Conservation (phyloP, 306 rosid genomes). For the Fragaria iinumae region DNA sequence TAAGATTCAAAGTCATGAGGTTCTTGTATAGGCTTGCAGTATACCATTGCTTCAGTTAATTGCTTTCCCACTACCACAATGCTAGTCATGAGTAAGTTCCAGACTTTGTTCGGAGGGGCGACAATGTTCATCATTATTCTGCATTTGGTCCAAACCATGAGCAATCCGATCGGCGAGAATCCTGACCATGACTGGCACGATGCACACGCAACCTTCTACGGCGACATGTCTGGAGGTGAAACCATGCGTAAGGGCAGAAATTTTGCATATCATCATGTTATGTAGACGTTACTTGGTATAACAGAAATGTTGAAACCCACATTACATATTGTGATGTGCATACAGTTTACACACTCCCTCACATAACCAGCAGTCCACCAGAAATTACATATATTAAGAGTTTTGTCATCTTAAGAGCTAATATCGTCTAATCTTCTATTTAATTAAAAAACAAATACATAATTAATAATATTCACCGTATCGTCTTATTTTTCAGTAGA, state of each 20-base stretch:
- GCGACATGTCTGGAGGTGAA: slow-evolving; percentile 46
- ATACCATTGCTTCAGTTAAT: too few species aligned
- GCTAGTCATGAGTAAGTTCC: neutral
- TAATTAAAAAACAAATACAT: too few species aligned
- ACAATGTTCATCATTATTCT: neutral
- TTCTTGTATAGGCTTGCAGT: neutral
- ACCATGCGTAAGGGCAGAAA: slow-evolving; percentile 47
- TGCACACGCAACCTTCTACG: slow-evolving; percentile 67
- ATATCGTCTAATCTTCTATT: too few species aligned
- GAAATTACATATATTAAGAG: too few species aligned
- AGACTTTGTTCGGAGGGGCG: neutral
- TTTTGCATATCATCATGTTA: neutral
- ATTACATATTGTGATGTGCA: too few species aligned
- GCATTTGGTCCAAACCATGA: neutral
- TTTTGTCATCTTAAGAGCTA: too few species aligned
- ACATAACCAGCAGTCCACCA: too few species aligned
- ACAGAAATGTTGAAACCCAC: neutral
- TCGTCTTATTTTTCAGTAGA: neutral
- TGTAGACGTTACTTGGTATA: too few species aligned
- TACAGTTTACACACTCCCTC: too few species aligned
- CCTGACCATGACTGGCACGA: slow-evolving; percentile 28
- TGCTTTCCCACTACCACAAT: neutral
- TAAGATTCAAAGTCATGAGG: neutral
- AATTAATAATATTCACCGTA: too few species aligned
- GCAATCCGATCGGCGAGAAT: neutral